These are phyloP conservation scores for Candida nanaspora DNA, from an alignment of 805 yeast species.

Conservation along the genomic window DNA sequence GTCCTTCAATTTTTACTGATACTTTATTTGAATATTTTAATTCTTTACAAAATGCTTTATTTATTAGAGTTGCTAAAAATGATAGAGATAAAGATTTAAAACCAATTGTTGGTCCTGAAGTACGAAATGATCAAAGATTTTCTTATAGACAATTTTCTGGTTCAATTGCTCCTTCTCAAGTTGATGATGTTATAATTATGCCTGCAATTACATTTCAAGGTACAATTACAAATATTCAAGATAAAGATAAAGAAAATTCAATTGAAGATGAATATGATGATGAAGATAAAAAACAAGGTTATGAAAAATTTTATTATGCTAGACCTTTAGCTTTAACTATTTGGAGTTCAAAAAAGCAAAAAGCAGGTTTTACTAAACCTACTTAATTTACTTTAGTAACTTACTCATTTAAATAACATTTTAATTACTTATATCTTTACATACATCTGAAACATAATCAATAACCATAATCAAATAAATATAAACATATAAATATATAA, in stretches of 20 bases:
- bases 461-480: too few relatives aligned
- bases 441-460: too few relatives aligned
- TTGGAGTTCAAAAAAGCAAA: constrained; percentile 11
- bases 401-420: too few relatives aligned
- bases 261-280: constrained; percentile 21
- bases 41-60: constrained; percentile 10
- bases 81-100: constrained; percentile 11
- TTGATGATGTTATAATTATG: constrained; percentile 20
- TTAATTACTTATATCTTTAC: too few relatives aligned
- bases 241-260: background rate
- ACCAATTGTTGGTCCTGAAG: constrained; percentile 19
- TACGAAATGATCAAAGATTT: constrained; percentile 9
- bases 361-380: background rate
- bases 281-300: constrained; percentile 20
- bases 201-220: constrained; percentile 25
- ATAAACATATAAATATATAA: too few relatives aligned
- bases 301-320: constrained; percentile 21
- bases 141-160: constrained; percentile 20
- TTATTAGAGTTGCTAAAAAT: constrained; percentile 17
- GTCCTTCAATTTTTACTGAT: constrained; percentile 24
- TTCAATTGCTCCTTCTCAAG: constrained; percentile 23
- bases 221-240: background rate
- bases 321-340: constrained; percentile 21
- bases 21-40: constrained; percentile 25
- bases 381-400: background rate